A percentile compares a stretch with the other conserved stretches of the same genome.
These are phyloP conservation scores for Ormosia emarginata DNA, from an alignment of 306 rosid genomes.

Conservation along the genomic window DNA sequence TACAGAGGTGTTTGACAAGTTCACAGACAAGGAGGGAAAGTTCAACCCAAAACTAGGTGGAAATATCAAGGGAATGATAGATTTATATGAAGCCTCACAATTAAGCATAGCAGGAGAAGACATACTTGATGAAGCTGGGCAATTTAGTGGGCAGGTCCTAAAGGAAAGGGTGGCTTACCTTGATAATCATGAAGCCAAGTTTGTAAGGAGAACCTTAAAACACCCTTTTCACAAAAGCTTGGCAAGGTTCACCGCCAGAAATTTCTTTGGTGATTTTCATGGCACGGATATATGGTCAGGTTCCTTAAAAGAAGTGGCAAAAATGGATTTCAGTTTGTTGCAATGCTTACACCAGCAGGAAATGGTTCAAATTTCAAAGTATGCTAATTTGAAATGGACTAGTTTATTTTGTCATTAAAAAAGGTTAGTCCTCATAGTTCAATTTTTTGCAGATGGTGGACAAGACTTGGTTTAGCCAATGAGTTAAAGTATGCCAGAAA, in stretches of 20 bases:
- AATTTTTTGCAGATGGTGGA: slow-evolving; percentile 55
- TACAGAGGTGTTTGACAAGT: slow-evolving; percentile 34
- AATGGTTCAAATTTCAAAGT: slow-evolving; percentile 42
- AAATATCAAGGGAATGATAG: slow-evolving; percentile 24
- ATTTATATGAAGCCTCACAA: slow-evolving; percentile 41
- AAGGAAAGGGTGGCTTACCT: neutral
- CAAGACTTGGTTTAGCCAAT: slow-evolving; percentile 43
- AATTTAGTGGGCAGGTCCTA: slow-evolving; percentile 21
- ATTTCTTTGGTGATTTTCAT: slow-evolving; percentile 15
- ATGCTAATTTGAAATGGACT: neutral
- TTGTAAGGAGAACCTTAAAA: slow-evolving; percentile 34
- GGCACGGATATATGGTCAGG: slow-evolving; percentile 35
- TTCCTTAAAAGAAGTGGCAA: slow-evolving; percentile 43
- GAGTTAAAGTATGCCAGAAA: slow-evolving; percentile 52
- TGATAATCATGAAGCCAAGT: slow-evolving; percentile 19
- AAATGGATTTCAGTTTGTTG: slow-evolving; percentile 31
- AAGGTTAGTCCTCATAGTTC: neutral
- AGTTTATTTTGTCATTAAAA: neutral
- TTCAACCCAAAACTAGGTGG: slow-evolving; percentile 11
- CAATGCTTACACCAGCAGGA: slow-evolving; percentile 40
- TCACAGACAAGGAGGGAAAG: slow-evolving; percentile 19
- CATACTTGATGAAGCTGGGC: slow-evolving; percentile 34
- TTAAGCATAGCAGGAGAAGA: slow-evolving; percentile 31
- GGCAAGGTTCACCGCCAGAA: slow-evolving; percentile 38
- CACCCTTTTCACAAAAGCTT: slow-evolving; percentile 60